These are phyloP conservation scores for Apiospora arundinis DNA, from an alignment of 2,329 filamentous ascomycete species.

Conservation along the genomic window DNA sequence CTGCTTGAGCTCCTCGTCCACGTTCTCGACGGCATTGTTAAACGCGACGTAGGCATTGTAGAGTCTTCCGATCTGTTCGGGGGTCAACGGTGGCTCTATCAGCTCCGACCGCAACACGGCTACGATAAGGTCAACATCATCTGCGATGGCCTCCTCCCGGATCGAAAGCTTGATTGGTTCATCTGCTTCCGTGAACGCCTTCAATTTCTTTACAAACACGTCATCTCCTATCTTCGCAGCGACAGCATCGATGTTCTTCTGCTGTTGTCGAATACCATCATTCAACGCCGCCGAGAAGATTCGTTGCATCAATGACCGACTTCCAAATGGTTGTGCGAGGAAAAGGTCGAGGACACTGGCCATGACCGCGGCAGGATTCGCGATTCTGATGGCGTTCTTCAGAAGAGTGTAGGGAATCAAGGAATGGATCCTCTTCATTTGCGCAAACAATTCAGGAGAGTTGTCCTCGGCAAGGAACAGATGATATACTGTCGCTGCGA, in stretches of 20 bases:
- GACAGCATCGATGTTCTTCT: conserved; percentile 84
- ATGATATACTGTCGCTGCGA: conserved; percentile 96
- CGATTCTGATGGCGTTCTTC: conserved; percentile 96
- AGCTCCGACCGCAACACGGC: conserved; percentile 81
- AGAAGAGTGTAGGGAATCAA: conserved; percentile 90
- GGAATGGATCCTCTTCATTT: conserved; percentile 92
- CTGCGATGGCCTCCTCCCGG: conserved; percentile 72
- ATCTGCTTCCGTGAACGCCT: conserved; percentile 76
- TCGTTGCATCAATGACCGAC: conserved; percentile 87
- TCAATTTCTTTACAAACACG: conserved; percentile 80
- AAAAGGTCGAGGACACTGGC: conserved; percentile 94
- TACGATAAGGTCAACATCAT: conserved; percentile 85
- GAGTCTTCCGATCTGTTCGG: conserved; percentile 80
- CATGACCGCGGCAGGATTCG: conserved; percentile 97
- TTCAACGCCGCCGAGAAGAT: conserved; percentile 93
- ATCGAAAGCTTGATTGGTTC: conserved; percentile 78
- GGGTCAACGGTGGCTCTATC: conserved; percentile 72
- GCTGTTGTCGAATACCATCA: conserved; percentile 86
- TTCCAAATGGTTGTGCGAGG: conserved; percentile 91
- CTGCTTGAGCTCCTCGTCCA: conserved; percentile 86
- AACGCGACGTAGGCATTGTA: conserved; percentile 97
- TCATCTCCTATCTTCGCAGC: conserved; percentile 80
- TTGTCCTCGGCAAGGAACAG: conserved; percentile 98
- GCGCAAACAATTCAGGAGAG: conserved; percentile 92
- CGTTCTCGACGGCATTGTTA: conserved; percentile 90